Percentiles rank a stretch among this genome's conserved stretches.
Evolutionary conservation across 2,329 filamentous ascomycete species (phyloP).

Genomic region (Diaporthe caulivora): DNA sequence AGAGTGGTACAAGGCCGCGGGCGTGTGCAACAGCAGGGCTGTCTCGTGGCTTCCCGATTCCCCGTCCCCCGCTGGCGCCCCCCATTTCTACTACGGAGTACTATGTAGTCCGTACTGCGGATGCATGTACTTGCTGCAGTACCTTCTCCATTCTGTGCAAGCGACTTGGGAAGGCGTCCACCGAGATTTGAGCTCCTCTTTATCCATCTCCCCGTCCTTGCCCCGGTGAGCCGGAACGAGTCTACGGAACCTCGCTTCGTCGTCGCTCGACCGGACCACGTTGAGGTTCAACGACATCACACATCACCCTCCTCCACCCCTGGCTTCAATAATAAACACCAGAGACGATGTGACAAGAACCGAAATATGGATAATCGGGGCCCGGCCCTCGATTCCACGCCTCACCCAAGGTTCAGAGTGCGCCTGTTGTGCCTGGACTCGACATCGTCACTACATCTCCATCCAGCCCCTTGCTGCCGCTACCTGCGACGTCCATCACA

Average conservation of each 20-base stretch:
- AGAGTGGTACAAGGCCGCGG: neutral
- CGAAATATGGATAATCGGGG: slow-evolving; percentile 32
- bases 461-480: slow-evolving; percentile 8
- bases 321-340: neutral
- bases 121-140: neutral
- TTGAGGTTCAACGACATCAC: neutral
- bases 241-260: neutral
- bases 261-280: neutral
- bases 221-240: neutral
- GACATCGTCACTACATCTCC: neutral
- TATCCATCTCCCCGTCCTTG: neutral
- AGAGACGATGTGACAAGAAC: slow-evolving; percentile 26
- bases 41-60: slow-evolving; percentile 32
- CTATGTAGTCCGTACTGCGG: too few species aligned
- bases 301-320: too few species aligned
- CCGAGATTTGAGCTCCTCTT: slow-evolving; percentile 15
- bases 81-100: neutral
- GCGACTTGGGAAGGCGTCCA: neutral
- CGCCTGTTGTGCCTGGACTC: neutral
- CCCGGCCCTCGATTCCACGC: slow-evolving; percentile 24
- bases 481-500: neutral
- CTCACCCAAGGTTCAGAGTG: slow-evolving; percentile 1
- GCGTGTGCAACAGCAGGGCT: slow-evolving; percentile 25
- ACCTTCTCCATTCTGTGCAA: neutral
- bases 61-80: neutral